Percentiles rank a stretch among this genome's conserved stretches.
These are phyloP conservation scores for Cercospora sp. DNA, from an alignment of 2,329 filamentous ascomycete genomes.

Conservation along the genomic window DNA sequence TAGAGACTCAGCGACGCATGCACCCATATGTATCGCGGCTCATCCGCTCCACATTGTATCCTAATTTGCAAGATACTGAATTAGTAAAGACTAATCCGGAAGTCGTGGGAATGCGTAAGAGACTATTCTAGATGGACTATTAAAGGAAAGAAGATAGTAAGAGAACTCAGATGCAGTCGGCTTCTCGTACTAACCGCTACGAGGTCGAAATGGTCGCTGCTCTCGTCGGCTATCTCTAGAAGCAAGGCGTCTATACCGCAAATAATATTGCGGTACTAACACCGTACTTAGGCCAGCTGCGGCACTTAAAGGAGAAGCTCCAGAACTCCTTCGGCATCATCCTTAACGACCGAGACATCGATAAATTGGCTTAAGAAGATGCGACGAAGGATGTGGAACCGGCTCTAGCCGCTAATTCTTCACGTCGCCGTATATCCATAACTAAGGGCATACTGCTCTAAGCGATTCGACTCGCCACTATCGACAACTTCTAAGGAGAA, in stretches of 20 bases:
- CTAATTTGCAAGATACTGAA: slow-evolving; percentile 53
- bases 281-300: slow-evolving; percentile 61
- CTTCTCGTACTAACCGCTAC: slow-evolving; percentile 56
- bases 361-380: slow-evolving; percentile 13
- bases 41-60: slow-evolving; percentile 60
- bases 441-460: slow-evolving; percentile 15
- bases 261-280: slow-evolving; percentile 71
- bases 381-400: slow-evolving; percentile 3
- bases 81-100: slow-evolving; percentile 10
- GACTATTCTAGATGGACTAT: slow-evolving; percentile 66
- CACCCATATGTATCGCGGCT: slow-evolving; percentile 61
- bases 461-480: slow-evolving; percentile 38
- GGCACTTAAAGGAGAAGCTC: slow-evolving; percentile 47
- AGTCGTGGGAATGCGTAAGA: slow-evolving; percentile 54
- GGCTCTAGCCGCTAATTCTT: neutral
- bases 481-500: slow-evolving; percentile 74
- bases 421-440: neutral
- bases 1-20: slow-evolving; percentile 66
- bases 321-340: slow-evolving; percentile 43
- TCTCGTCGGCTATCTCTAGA: slow-evolving; percentile 64
- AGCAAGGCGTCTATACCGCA: slow-evolving; percentile 56
- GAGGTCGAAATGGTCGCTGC: slow-evolving; percentile 65
- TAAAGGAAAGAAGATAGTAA: slow-evolving; percentile 46
- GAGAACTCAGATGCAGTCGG: slow-evolving; percentile 23
- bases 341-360: slow-evolving; percentile 56